A percentile compares a stretch with the other conserved stretches of the same genome.
phyloP scores from a whole-genome alignment of 805 yeast genomes.

The Candida tammaniensis region DNA sequence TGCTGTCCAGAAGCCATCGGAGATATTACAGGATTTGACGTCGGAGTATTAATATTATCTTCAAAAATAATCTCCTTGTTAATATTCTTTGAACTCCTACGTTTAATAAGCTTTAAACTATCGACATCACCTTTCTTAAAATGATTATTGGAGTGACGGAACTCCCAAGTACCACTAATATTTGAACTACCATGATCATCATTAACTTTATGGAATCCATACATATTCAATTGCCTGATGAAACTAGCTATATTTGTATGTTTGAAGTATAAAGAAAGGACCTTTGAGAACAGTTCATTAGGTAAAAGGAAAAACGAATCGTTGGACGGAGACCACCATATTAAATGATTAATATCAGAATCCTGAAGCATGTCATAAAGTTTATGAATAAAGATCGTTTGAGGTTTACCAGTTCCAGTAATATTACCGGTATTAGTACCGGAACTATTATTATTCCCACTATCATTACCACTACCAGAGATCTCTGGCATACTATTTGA shows the following conservation, averaged over 20 bases:
- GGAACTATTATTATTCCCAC: neutral
- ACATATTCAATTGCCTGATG: conserved; percentile 44
- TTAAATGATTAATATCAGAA: conserved; percentile 62
- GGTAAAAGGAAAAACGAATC: conserved; percentile 81
- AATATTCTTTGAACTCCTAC: conserved; percentile 56
- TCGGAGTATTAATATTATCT: conserved; percentile 19
- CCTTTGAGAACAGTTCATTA: conserved; percentile 82
- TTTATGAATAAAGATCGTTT: conserved; percentile 74
- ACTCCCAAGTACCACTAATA: conserved; percentile 62
- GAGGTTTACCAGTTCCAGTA: conserved; percentile 27
- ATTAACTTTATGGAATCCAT: conserved; percentile 45
- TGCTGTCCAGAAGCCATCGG: neutral
- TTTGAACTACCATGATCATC: conserved; percentile 26
- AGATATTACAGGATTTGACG: conserved; percentile 5
- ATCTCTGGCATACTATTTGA: conserved; percentile 14
- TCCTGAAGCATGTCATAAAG: conserved; percentile 90
- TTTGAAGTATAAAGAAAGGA: conserved; percentile 52
- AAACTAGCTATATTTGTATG: conserved; percentile 45
- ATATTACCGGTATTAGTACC: neutral
- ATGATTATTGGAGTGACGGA: conserved; percentile 74
- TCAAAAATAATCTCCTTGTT: conserved; percentile 39
- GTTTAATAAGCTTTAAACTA: conserved; percentile 68
- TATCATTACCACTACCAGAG: conserved; percentile 2
- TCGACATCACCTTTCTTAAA: conserved; percentile 82
- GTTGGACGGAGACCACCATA: conserved; percentile 76